These are phyloP conservation scores for Claviceps purpurea DNA, from an alignment of 2,329 filamentous ascomycete genomes.

Conservation along the genomic window DNA sequence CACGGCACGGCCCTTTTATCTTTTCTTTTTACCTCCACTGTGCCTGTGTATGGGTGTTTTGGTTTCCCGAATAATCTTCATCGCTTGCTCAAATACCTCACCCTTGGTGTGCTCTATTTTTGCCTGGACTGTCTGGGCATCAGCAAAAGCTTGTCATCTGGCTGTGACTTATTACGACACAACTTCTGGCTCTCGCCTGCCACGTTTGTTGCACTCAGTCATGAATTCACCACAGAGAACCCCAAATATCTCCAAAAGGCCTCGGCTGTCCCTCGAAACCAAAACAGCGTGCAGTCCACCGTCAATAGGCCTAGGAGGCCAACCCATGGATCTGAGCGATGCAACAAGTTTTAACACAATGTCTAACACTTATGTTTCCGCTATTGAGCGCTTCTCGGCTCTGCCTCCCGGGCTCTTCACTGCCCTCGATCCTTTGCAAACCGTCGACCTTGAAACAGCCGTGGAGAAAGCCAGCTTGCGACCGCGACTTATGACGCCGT, in stretches of 20 bases:
- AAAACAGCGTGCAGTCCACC: conserved; percentile 28
- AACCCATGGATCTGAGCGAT: conserved; percentile 37
- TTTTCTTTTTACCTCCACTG: background rate
- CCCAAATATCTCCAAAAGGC: conserved; percentile 27
- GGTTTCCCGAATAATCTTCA: background rate
- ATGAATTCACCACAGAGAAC: conserved; percentile 13
- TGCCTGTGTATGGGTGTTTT: background rate
- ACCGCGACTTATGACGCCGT: conserved; percentile 28
- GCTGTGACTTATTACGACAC: background rate
- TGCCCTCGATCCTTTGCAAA: conserved; percentile 31
- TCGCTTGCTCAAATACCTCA: background rate
- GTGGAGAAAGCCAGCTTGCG: conserved; percentile 19
- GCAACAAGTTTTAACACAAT: conserved; percentile 53
- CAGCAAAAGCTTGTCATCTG: background rate
- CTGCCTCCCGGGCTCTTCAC: conserved; percentile 32
- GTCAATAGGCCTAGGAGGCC: conserved; percentile 21
- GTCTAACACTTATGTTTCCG: conserved; percentile 50
- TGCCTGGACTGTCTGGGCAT: background rate
- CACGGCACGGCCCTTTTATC: background rate
- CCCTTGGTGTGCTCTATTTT: background rate
- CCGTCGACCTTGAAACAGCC: conserved; percentile 18
- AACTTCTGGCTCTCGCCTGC: background rate
- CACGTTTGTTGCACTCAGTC: background rate
- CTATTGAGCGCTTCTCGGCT: conserved; percentile 45
- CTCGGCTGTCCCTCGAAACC: conserved; percentile 43